phyloP scores from a whole-genome alignment of 106 monocot genomes.

The Apostasia shenzhenica region DNA sequence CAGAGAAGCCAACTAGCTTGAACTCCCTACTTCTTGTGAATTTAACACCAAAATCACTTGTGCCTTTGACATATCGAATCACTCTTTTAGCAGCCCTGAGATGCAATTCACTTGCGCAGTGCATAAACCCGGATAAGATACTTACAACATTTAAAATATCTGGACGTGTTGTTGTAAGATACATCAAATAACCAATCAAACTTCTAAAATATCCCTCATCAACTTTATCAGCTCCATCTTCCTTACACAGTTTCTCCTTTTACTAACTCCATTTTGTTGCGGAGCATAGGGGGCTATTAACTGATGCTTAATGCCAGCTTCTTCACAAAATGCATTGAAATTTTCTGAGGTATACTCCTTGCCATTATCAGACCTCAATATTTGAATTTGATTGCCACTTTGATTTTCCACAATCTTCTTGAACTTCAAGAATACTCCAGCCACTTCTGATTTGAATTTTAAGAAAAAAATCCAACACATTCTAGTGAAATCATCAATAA shows the following conservation, averaged over 20 bases:
- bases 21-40: too few relatives aligned
- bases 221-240: too few relatives aligned
- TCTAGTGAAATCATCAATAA: constrained; percentile 1
- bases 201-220: too few relatives aligned
- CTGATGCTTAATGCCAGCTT: not conserved
- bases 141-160: too few relatives aligned
- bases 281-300: not conserved
- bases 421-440: constrained; percentile 1
- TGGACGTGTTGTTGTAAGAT: too few relatives aligned
- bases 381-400: constrained; percentile 2
- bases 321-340: not conserved
- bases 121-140: too few relatives aligned
- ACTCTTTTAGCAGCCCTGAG: too few relatives aligned
- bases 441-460: constrained; percentile 2
- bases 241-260: not conserved
- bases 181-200: too few relatives aligned
- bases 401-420: constrained; percentile 6
- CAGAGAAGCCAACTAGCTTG: too few relatives aligned
- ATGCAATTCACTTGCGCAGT: too few relatives aligned
- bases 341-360: constrained; percentile 5
- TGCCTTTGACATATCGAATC: too few relatives aligned
- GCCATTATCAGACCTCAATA: not conserved
- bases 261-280: constrained; percentile 1
- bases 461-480: constrained; percentile 11
- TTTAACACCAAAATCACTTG: too few relatives aligned